Base-by-base conservation (phyloP, 2,329 filamentous ascomycete species). In the Cercospora berteroae region DNA sequence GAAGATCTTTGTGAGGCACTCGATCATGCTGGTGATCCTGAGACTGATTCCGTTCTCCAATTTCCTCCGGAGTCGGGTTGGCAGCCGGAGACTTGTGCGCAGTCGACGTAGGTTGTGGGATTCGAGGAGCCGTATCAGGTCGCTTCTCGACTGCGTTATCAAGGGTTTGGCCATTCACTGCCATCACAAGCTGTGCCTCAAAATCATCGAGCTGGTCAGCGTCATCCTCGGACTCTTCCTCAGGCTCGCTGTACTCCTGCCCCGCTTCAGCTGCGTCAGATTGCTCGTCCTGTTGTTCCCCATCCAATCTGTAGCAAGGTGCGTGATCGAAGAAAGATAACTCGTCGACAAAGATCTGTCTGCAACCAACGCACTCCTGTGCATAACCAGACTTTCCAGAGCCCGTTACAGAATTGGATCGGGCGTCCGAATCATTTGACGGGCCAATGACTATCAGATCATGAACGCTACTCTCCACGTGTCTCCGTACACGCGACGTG, bases 151-250 rank as follows among this genome's bases (percentile, higher is more conserved):
- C 25, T 50, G 36, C 27, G 12, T 61, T 13, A 1, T 33, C 9
- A 8, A 20, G 13, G 6, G 5, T 2, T 13, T 27, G 25, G 10
- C 27, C 42, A 63, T 63, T 52, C 16, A 48, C 48, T 23, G 60
- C 60, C 25, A 48, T 48, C 36, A 63, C 25, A 50, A 63, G 27
- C 60, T 63, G 60, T 5, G 60, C 60, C 29, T 55, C 25, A 10
- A 63, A 56, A 25, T 55, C 60, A 5, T 63, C 44, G 10, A 36
- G 25, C 42, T 23, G 16, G 6, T n/a, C 20, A 4, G 9, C 13
- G 4, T 55, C 42, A 27, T 55, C 27, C 18, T 36, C 48, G 25
- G 16, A 44, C 23, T 55, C 13, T 31, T 29, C 44, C 31, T 5
- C 44, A 29, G 12, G 10, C 12, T 63, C 44, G 25, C 25, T 31